Percentiles rank a stretch among this genome's conserved stretches.
phyloP scores from a whole-genome alignment of 2,329 filamentous ascomycete genomes.

The Sporothrix brasiliensis region DNA sequence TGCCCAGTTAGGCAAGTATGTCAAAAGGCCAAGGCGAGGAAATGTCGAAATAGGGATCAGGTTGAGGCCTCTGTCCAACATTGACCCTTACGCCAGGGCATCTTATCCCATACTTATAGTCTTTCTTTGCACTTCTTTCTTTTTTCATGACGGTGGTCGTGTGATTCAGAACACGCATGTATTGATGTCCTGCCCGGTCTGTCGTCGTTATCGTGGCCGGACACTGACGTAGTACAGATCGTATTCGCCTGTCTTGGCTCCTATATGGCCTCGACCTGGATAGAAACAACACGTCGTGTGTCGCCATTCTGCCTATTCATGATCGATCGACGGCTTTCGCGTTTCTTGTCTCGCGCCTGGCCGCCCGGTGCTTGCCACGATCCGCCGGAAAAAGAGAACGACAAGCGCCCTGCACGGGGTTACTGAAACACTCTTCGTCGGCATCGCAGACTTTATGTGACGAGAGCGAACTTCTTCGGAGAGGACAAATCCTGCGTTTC shows the following conservation, averaged over 20 bases:
- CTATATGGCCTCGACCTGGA: neutral
- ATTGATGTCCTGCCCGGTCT: too few relatives aligned
- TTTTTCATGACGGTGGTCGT: neutral
- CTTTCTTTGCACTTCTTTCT: neutral
- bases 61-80: neutral
- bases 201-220: neutral
- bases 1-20: constrained; percentile 17
- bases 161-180: neutral
- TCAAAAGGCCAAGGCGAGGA: neutral
- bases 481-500: neutral
- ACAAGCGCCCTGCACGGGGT: neutral
- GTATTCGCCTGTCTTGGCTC: neutral
- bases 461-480: neutral
- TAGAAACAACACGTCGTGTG: neutral
- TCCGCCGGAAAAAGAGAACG: neutral
- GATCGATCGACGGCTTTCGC: neutral
- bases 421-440: neutral
- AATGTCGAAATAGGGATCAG: neutral
- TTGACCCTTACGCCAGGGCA: too few relatives aligned
- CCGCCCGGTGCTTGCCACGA: neutral
- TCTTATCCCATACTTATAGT: neutral
- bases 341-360: neutral
- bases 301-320: constrained; percentile 9
- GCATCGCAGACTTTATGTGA: neutral
- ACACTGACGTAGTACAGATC: neutral